Conservation (phyloP, 129 eudicot genomes). For the Smallanthus sonchifolius region DNA sequence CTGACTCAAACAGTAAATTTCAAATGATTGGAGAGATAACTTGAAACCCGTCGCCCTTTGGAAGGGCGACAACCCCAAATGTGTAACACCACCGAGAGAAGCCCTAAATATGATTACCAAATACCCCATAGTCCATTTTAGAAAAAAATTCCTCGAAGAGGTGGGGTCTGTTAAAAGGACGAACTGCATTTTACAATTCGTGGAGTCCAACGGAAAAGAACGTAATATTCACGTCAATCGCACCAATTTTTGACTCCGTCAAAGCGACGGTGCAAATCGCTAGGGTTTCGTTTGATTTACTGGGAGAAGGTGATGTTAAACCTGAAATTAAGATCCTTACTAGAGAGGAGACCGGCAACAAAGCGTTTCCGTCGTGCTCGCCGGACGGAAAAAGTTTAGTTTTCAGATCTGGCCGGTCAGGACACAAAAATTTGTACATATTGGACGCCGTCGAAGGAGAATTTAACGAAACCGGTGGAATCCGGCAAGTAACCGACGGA, state of each 20-base stretch:
- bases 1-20: too few relatives aligned
- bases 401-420: slow-evolving; percentile 77
- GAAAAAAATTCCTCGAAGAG: too few relatives aligned
- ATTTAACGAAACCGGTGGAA: slow-evolving; percentile 29
- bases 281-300: slow-evolving; percentile 49
- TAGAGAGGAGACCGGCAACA: slow-evolving; percentile 61
- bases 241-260: slow-evolving; percentile 52
- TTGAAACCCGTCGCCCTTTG: too few relatives aligned
- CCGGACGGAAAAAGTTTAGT: slow-evolving; percentile 68
- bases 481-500: slow-evolving; percentile 70
- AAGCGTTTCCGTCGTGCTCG: slow-evolving; percentile 80
- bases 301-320: slow-evolving; percentile 9
- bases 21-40: too few relatives aligned
- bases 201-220: slow-evolving; percentile 64
- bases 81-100: too few relatives aligned
- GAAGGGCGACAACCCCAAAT: too few relatives aligned
- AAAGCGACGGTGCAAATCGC: slow-evolving; percentile 66
- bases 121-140: too few relatives aligned
- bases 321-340: slow-evolving; percentile 56
- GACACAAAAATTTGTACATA: slow-evolving; percentile 73
- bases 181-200: slow-evolving; percentile 48
- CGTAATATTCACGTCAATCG: slow-evolving; percentile 75
- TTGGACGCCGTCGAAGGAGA: slow-evolving; percentile 67
- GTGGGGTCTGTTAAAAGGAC: slow-evolving; percentile 53
- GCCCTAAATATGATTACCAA: too few relatives aligned